phyloP scores from a whole-genome alignment of 2,329 filamentous ascomycete genomes.

The Aspergillus persii region DNA sequence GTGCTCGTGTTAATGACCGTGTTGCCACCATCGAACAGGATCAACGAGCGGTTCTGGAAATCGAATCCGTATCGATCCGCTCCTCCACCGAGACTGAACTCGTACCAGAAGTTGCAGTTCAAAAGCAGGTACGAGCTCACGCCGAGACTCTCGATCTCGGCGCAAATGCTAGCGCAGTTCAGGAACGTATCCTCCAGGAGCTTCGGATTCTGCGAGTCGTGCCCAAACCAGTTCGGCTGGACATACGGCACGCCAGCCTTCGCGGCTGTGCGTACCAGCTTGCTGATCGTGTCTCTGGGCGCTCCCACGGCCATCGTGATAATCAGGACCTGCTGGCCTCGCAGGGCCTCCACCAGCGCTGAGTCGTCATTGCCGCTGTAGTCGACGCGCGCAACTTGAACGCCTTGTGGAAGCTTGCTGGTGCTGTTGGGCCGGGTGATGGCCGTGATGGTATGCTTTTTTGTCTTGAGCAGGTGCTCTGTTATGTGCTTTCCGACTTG shows the following conservation, averaged over 20 bases:
- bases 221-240: conserved; percentile 50
- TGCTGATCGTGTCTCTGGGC: conserved; percentile 44
- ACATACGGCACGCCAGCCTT: conserved; percentile 55
- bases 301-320: conserved; percentile 51
- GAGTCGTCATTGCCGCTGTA: conserved; percentile 1
- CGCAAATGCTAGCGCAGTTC: conserved; percentile 5
- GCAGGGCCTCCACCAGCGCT: conserved; percentile 47
- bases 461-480: conserved; percentile 43
- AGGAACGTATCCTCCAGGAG: conserved; percentile 25
- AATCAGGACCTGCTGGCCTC: conserved; percentile 55
- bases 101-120: conserved; percentile 53
- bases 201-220: conserved; percentile 24
- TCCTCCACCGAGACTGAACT: conserved; percentile 45
- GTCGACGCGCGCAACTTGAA: conserved; percentile 1
- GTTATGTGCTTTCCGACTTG: conserved; percentile 30
- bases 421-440: conserved; percentile 40
- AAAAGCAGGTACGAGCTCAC: conserved; percentile 42
- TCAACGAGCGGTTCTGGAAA: conserved; percentile 41
- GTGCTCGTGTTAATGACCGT: conserved; percentile 59
- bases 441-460: conserved; percentile 52
- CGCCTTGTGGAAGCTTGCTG: background rate
- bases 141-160: conserved; percentile 37
- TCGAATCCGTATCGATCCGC: conserved; percentile 49
- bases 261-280: conserved; percentile 54
- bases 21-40: conserved; percentile 56